phyloP scores from a whole-genome alignment of 2,329 filamentous ascomycete genomes.

The Claviceps sp. region DNA sequence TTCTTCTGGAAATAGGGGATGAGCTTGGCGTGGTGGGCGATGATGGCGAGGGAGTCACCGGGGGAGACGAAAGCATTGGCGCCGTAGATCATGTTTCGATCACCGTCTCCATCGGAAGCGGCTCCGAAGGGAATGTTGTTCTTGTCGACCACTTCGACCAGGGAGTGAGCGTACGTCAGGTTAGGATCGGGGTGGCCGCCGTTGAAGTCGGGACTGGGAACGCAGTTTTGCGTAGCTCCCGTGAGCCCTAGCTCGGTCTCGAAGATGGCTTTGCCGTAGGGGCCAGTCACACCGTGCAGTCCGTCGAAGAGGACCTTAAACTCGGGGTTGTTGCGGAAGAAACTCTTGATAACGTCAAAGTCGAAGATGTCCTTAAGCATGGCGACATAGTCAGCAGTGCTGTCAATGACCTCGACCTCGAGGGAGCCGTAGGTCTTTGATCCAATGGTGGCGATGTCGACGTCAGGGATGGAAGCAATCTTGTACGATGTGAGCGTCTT shows the following conservation, averaged over 20 bases:
- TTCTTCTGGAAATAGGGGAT: constrained; percentile 99
- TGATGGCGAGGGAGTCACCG: constrained; percentile 94
- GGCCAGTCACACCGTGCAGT: constrained; percentile 86
- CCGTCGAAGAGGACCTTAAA: constrained; percentile 97
- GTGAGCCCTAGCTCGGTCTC: constrained; percentile 81
- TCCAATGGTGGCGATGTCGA: constrained; percentile 75
- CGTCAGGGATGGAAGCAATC: constrained; percentile 70
- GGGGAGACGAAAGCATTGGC: constrained; percentile 93
- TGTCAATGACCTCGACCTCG: constrained; percentile 92
- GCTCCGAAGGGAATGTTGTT: constrained; percentile 89
- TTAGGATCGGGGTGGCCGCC: constrained; percentile 97
- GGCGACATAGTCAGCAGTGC: constrained; percentile 76
- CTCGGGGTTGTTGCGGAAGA: constrained; percentile 73
- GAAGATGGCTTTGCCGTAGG: constrained; percentile 91
- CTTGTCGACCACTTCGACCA: constrained; percentile 88
- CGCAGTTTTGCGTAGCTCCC: constrained; percentile 73
- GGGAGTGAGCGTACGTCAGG: constrained; percentile 87
- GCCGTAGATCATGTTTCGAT: constrained; percentile 99
- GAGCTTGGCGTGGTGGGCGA: constrained; percentile 87
- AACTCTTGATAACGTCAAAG: constrained; percentile 88
- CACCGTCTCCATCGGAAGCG: constrained; percentile 90
- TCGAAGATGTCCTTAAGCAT: constrained; percentile 99
- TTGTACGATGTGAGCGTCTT: constrained; percentile 89
- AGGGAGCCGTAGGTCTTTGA: constrained; percentile 71
- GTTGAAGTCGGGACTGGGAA: constrained; percentile 86